Base-by-base conservation (phyloP, 106 monocot species). In the Xerophyta viscosa region DNA sequence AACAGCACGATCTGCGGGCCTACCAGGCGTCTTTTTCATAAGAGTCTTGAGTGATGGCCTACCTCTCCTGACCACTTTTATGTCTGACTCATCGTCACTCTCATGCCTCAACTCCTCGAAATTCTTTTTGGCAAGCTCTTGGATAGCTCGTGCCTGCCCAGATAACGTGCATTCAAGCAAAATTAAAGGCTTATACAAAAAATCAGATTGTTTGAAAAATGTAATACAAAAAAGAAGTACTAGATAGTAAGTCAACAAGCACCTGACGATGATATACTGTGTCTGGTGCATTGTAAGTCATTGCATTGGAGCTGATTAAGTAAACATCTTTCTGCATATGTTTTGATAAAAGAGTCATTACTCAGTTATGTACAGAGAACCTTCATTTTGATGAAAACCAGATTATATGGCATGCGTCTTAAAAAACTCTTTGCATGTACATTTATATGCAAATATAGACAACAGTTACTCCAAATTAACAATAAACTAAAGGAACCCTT, bases 201-300 rank as follows among this genome's bases (percentile, higher is more conserved):
- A n/a, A n/a, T n/a, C n/a, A n/a, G n/a, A n/a, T n/a, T n/a, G n/a
- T n/a, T n/a, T n/a, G n/a, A n/a, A n/a, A n/a, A n/a, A n/a, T n/a
- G n/a, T n/a, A n/a, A n/a, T n/a, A n/a, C n/a, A n/a, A n/a, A n/a
- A n/a, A n/a, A n/a, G n/a, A n/a, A n/a, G n/a, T n/a, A n/a, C n/a
- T n/a, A n/a, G n/a, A n/a, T n/a, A n/a, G n/a, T 3, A 52, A 20
- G 6, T 26, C 8, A 27, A 53, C 14, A 39, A 20, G 15, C 68
- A 92, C 92, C 92, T 92, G 92, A 8, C 86, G 82, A 53, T 60
- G 80, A 60, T 86, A 92, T 55, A 92, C 59, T 27, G 92, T 86
- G 39, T 87, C 92, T 24, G 72, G 71, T 37, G 92, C 51, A 71
- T 92, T 92, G 37, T 92, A 92, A 33, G 47, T 57, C 92, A 87